phyloP scores from a whole-genome alignment of 148 eudicot species.

The Rhododendron simsii region DNA sequence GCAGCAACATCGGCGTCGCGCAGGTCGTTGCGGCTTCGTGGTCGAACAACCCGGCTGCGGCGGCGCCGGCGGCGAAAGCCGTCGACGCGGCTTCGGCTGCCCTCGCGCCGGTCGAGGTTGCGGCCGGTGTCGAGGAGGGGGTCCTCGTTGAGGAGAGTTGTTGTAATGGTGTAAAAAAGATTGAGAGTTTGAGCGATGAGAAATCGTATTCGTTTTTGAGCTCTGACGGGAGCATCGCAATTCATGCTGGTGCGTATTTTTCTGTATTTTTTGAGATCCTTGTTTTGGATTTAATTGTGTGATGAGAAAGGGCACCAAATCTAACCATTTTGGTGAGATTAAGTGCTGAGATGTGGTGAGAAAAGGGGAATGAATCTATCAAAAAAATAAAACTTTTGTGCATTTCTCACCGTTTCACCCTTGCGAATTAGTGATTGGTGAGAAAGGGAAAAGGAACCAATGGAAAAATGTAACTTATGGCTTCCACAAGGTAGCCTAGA shows the following conservation, averaged over 20 bases:
- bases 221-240: slow-evolving; percentile 71
- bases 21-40: slow-evolving; percentile 78
- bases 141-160: not conserved
- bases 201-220: slow-evolving; percentile 43
- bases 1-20: slow-evolving; percentile 89
- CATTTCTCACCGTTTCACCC: not conserved
- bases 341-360: not conserved
- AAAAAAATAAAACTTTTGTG: not conserved
- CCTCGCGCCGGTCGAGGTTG: slow-evolving; percentile 22
- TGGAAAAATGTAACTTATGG: not conserved
- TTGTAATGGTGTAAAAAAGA: slow-evolving; percentile 30
- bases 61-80: slow-evolving; percentile 6
- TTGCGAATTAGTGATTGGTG: not conserved
- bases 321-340: not conserved
- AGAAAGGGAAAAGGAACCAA: not conserved
- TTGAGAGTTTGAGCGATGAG: slow-evolving; percentile 12
- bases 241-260: slow-evolving; percentile 74
- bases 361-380: not conserved
- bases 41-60: slow-evolving; percentile 30
- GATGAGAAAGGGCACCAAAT: not conserved
- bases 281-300: not conserved
- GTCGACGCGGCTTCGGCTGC: slow-evolving; percentile 27
- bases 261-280: not conserved
- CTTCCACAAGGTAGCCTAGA: not conserved
- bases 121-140: slow-evolving; percentile 3